phyloP scores from a whole-genome alignment of 495 filamentous ascomycete genomes.

The Aspergillus haitiensis region DNA sequence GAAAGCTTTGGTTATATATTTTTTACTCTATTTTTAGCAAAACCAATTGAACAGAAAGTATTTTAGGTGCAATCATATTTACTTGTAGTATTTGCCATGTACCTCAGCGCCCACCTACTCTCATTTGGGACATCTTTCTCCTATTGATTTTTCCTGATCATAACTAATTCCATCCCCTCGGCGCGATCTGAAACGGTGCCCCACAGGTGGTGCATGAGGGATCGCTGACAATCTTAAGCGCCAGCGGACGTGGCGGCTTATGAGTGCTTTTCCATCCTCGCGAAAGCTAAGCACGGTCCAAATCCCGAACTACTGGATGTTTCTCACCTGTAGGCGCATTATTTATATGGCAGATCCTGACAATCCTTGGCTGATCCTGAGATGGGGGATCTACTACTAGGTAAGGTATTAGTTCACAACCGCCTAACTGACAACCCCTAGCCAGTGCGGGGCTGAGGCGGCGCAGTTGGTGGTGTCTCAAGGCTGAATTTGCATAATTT shows the following conservation, averaged over 20 bases:
- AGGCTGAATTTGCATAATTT: too few relatives aligned
- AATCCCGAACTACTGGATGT: background rate
- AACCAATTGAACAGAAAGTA: background rate
- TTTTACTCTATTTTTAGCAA: conserved; percentile 13
- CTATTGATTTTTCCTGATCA: background rate
- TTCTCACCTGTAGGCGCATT: background rate
- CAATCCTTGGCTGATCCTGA: too few relatives aligned
- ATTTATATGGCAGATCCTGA: background rate
- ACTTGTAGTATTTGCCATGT: background rate
- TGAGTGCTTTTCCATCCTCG: conserved; percentile 3
- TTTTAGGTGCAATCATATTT: too few relatives aligned
- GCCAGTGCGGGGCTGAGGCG: too few relatives aligned
- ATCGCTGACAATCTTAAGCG: conserved; percentile 15
- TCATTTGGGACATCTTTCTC: background rate
- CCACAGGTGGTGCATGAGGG: conserved; percentile 2
- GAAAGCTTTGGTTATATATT: conserved; percentile 11
- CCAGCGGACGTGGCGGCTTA: conserved; percentile 14
- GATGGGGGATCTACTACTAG: too few relatives aligned
- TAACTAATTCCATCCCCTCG: background rate
- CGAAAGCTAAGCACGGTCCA: background rate
- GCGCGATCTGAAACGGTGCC: conserved; percentile 3
- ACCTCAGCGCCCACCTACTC: background rate
- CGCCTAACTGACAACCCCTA: too few relatives aligned
- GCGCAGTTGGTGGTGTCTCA: too few relatives aligned
- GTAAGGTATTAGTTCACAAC: too few relatives aligned